Base-by-base conservation (phyloP, 2,329 filamentous ascomycete species). In the Mycosphaerella arachidis region DNA sequence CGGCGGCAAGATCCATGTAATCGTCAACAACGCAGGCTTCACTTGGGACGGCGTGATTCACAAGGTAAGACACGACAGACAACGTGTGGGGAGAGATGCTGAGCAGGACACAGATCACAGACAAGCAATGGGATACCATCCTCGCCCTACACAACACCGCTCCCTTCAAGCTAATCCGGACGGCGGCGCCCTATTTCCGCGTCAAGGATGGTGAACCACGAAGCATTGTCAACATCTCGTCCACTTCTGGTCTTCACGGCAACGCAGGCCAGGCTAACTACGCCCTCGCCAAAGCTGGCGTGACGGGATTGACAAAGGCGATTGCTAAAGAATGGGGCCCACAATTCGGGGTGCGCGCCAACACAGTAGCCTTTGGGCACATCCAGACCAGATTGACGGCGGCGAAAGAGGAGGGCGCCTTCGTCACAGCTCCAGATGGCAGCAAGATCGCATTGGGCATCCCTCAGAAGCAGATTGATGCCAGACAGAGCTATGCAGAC, bases 191-290 rank as follows among this genome's bases (percentile, higher is more conserved):
- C 24, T 96, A 90, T 76, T 96, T 96, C 81, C 86, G 92, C 45
- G 89, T 96, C 64, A 89, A 87, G 67, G 92, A 96, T 74, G 87
- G 89, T 70, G 89, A 89, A 73, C 84, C 88, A 5, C 84, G 92
- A 58, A 86, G 84, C 73, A 86, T 96, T 68, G 84, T 96, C 78
- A 95, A 94, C 75, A 90, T 96, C 73, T 89, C 85, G 57, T 90
- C 85, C 56, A 95, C 91, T 1, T 90, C 85, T 33, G 91, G 92
- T 56, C 79, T 94, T 12, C 86, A 95, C 74, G 92, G 92, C 57
- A 96, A 96, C 72, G 89, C 91, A 7, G 91, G 91, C n/a, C 91
- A 96, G 80, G 85, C 88, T 68, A 96, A 96, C 81, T 96, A 96
- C 75, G 84, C 88, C 37, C 79, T 92, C 51, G 91, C 89, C 56